Percentiles rank a stretch among this genome's conserved stretches.
phyloP scores from a whole-genome alignment of 371 early-diverging fungal species.

The Haplosporangium sp. region DNA sequence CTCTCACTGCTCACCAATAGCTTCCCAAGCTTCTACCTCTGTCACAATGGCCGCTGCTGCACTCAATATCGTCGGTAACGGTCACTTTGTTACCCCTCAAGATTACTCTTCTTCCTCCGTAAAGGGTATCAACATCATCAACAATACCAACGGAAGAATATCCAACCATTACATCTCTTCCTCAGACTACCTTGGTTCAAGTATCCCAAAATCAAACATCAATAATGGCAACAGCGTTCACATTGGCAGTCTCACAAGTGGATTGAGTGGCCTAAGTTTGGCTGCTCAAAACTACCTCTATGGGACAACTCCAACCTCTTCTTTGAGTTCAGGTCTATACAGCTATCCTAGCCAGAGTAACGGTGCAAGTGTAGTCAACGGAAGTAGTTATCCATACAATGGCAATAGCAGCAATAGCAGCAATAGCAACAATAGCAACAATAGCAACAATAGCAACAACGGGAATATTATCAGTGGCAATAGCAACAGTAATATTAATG shows the following conservation, averaged over 20 bases:
- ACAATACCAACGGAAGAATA: slow-evolving; percentile 10
- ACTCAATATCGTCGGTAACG: slow-evolving; percentile 16
- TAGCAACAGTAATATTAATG: slow-evolving; percentile 8
- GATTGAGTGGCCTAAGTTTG: slow-evolving; percentile 37
- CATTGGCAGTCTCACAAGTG: slow-evolving; percentile 43
- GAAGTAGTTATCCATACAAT: neutral
- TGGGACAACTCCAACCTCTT: slow-evolving; percentile 25
- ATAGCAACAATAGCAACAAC: slow-evolving; percentile 8
- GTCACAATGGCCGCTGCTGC: slow-evolving; percentile 30
- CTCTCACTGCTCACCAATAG: slow-evolving; percentile 26
- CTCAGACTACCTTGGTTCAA: slow-evolving; percentile 43
- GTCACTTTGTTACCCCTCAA: slow-evolving; percentile 16
- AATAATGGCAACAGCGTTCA: slow-evolving; percentile 33
- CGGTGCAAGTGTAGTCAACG: neutral
- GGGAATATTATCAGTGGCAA: slow-evolving; percentile 7
- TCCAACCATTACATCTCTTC: slow-evolving; percentile 25
- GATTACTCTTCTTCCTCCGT: slow-evolving; percentile 29
- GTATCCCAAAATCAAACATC: slow-evolving; percentile 37
- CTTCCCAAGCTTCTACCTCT: slow-evolving; percentile 23
- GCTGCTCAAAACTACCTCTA: slow-evolving; percentile 20
- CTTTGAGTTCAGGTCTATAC: slow-evolving; percentile 43
- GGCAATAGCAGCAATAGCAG: slow-evolving; percentile 15
- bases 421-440: slow-evolving; percentile 14
- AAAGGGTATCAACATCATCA: slow-evolving; percentile 39
- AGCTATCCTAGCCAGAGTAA: slow-evolving; percentile 22